These are phyloP conservation scores for Aspergillus taichungensis DNA, from an alignment of 495 filamentous ascomycete genomes.

Conservation along the genomic window DNA sequence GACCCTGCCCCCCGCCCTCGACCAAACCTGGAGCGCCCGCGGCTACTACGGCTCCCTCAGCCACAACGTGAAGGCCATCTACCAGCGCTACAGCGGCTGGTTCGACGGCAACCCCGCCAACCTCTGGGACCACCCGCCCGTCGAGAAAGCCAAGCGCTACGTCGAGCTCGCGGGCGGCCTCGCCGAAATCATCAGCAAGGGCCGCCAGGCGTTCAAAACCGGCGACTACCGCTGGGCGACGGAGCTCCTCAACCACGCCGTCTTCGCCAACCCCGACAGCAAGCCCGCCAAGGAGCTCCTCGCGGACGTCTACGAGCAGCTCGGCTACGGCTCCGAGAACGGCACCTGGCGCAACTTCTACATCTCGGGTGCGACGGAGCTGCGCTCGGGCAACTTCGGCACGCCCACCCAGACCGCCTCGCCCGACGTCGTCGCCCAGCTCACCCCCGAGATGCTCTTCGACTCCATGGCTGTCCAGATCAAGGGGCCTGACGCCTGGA, in stretches of 20 bases:
- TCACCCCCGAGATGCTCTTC: conserved; percentile 1
- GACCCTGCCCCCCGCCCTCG: conserved; percentile 15
- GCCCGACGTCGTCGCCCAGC: not conserved
- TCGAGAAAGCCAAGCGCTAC: conserved; percentile 18
- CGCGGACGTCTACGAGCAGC: conserved; percentile 15
- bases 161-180: conserved; percentile 18
- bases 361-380: conserved; percentile 9
- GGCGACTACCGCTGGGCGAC: conserved; percentile 21
- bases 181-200: conserved; percentile 14
- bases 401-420: not conserved
- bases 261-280: conserved; percentile 10
- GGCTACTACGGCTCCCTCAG: conserved; percentile 30
- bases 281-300: conserved; percentile 4
- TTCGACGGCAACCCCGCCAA: conserved; percentile 30
- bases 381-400: conserved; percentile 2
- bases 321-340: conserved; percentile 22
- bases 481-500: conserved; percentile 2
- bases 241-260: conserved; percentile 16
- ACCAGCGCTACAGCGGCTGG: conserved; percentile 31
- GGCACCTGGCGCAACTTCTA: conserved; percentile 23
- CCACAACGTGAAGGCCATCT: conserved; percentile 34
- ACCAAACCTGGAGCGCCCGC: conserved; percentile 14
- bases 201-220: conserved; percentile 2
- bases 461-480: conserved; percentile 1
- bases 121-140: conserved; percentile 27